Evolutionary conservation across 208 protist genomes (phyloP), one percentile per base, ranked within the genome.

Genomic region (Naegleria fowleri): DNA sequence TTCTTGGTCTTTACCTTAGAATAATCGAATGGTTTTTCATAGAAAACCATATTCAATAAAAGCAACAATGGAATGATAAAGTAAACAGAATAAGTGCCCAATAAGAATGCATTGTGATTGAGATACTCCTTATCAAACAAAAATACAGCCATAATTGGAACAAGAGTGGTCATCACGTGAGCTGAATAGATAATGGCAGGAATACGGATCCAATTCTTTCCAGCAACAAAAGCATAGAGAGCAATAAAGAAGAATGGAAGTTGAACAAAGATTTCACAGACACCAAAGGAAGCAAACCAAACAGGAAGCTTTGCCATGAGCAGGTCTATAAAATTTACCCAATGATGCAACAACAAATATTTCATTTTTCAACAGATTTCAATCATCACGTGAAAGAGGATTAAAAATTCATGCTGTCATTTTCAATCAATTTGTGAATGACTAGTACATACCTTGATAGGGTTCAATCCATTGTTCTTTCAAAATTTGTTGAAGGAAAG

Each of bases 181-280:
- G 79, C 22, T 0, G 38, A 7, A 43, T 85, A 85, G 43, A 85
- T 85, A 43, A 85, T 85, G 4, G 79, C 19, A 25, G 79, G 79
- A 85, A 85, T 85, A 29, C 79, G n/a, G 1, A 85, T 85, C 79
- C 79, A 85, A 25, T 39, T 43, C n/a, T 43, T 85, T 16, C 38
- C 13, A 39, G 13, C n/a, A 39, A 85, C 22, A 25, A 43, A 85
- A 0, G 79, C 79, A 85, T 85, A 85, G 41, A 40, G 5, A 29
- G 38, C 38, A 39, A 85, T 16, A 38, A 85, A 85, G n/a, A 85
- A 85, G 79, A 85, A 85, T 39, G 79, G 79, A 22, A 85, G 41
- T 85, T 85, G 79, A 15, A 85, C 5, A 43, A 85, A 85, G 15
- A 85, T 11, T 43, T 85, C 79, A 85, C n/a, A 39, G 43, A 85